phyloP scores from a whole-genome alignment of 176 grass and related monocot species.

The Echinochloa phyllopogon region DNA sequence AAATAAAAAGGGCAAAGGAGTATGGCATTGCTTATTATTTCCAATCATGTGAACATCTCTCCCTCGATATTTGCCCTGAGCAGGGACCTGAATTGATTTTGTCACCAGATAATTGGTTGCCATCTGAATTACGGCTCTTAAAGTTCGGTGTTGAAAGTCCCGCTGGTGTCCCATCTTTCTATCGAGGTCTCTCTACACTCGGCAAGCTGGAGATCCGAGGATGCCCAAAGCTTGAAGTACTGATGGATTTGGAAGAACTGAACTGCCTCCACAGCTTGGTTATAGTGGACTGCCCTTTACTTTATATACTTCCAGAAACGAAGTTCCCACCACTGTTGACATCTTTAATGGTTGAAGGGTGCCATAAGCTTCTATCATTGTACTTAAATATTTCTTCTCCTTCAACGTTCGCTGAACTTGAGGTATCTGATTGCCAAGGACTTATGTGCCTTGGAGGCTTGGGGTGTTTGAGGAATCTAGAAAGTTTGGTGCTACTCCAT shows the following conservation, averaged over 20 bases:
- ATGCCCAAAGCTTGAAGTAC: constrained; percentile 35
- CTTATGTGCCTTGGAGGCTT: background rate
- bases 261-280: background rate
- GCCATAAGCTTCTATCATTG: constrained; percentile 36
- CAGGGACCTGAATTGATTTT: background rate
- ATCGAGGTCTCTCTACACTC: constrained; percentile 19
- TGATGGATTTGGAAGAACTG: constrained; percentile 15
- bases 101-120: constrained; percentile 27
- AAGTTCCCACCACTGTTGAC: constrained; percentile 16
- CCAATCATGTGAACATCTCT: background rate
- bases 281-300: constrained; percentile 41
- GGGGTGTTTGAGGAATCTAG: background rate
- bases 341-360: constrained; percentile 44
- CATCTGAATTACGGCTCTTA: constrained; percentile 9
- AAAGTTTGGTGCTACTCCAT: constrained; percentile 41
- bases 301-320: background rate
- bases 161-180: background rate
- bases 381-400: background rate
- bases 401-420: constrained; percentile 28
- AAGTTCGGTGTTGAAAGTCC: background rate
- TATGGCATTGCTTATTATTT: background rate
- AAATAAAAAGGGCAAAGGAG: constrained; percentile 24
- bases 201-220: constrained; percentile 42
- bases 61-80: constrained; percentile 28
- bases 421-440: constrained; percentile 43